phyloP scores from a whole-genome alignment of 768 basidiomycete genomes.

The Boletus huronensis region DNA sequence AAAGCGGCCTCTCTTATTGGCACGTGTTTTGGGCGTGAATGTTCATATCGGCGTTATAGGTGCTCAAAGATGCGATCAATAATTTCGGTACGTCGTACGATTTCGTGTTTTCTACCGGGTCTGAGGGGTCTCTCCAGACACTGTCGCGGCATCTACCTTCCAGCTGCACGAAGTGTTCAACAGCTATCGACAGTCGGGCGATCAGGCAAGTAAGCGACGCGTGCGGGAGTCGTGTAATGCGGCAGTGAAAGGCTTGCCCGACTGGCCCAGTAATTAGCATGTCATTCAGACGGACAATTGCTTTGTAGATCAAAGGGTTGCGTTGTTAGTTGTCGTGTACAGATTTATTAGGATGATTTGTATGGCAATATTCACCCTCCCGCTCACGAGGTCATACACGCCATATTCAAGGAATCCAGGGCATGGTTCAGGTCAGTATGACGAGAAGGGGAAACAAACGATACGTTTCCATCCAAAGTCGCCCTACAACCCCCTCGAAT shows the following conservation, averaged over 20 bases:
- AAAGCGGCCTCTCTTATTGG: constrained; percentile 19
- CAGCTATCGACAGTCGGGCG: constrained; percentile 72
- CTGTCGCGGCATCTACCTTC: constrained; percentile 64
- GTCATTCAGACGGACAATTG: neutral
- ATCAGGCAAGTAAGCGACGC: constrained; percentile 65
- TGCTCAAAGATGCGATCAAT: constrained; percentile 52
- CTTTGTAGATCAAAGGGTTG: neutral
- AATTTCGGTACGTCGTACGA: constrained; percentile 43
- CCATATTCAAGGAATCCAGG: neutral
- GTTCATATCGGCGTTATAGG: constrained; percentile 21
- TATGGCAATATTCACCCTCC: neutral
- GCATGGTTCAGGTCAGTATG: neutral
- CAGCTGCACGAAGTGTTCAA: constrained; percentile 73
- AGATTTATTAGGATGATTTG: constrained; percentile 5
- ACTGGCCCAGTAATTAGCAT: constrained; percentile 54
- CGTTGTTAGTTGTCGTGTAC: constrained; percentile 2
- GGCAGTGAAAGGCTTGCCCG: constrained; percentile 65
- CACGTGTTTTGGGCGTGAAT: neutral
- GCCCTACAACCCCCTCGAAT: constrained; percentile 43
- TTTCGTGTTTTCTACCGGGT: neutral
- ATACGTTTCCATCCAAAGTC: neutral
- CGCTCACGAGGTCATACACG: no score
- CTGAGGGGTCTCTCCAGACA: constrained; percentile 21
- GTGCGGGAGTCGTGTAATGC: constrained; percentile 80
- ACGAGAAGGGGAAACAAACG: neutral